Percentiles rank a stretch among this genome's conserved stretches.
phyloP scores from a whole-genome alignment of 495 filamentous ascomycete species.

The Aspergillus avenaceus region DNA sequence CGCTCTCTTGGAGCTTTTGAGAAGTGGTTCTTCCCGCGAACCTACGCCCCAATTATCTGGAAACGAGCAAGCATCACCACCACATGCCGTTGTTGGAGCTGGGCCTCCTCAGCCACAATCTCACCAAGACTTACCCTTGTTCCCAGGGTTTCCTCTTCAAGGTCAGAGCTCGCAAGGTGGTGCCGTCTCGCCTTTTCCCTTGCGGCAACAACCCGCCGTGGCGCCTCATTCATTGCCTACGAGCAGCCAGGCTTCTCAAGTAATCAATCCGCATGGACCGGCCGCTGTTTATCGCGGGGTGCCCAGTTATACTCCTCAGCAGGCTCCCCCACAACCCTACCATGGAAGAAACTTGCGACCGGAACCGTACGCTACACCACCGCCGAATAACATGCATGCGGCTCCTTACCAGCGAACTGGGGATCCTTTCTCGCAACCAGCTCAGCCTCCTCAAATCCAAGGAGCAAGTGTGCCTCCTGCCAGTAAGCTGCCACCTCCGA shows the following conservation, averaged over 20 bases:
- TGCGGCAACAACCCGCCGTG: slow-evolving; percentile 15
- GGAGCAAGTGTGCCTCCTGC: slow-evolving; percentile 50
- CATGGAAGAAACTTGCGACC: slow-evolving; percentile 10
- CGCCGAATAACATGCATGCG: slow-evolving; percentile 19
- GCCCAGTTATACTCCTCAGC: slow-evolving; percentile 12
- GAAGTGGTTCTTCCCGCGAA: slow-evolving; percentile 43
- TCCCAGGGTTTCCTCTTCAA: slow-evolving; percentile 35
- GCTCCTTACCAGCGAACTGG: slow-evolving; percentile 52
- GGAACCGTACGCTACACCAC: slow-evolving; percentile 6
- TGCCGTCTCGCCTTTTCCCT: slow-evolving; percentile 20
- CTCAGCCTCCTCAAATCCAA: slow-evolving; percentile 33
- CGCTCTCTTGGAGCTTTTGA: slow-evolving; percentile 57
- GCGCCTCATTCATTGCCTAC: slow-evolving; percentile 9
- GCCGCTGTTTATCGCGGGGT: slow-evolving; percentile 11
- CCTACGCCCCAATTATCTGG: slow-evolving; percentile 26
- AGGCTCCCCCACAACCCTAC: slow-evolving; percentile 7
- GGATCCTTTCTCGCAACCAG: slow-evolving; percentile 46
- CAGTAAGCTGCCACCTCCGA: slow-evolving; percentile 54
- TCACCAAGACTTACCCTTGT: slow-evolving; percentile 38
- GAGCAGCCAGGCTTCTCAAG: slow-evolving; percentile 2
- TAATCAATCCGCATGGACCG: slow-evolving; percentile 8
- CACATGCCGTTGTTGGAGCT: slow-evolving; percentile 26
- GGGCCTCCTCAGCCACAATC: slow-evolving; percentile 38
- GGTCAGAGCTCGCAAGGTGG: slow-evolving; percentile 18
- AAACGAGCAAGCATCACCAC: slow-evolving; percentile 37